Base-by-base conservation (phyloP, 2,329 filamentous ascomycete genomes). In the Gnomoniopsis sp. region DNA sequence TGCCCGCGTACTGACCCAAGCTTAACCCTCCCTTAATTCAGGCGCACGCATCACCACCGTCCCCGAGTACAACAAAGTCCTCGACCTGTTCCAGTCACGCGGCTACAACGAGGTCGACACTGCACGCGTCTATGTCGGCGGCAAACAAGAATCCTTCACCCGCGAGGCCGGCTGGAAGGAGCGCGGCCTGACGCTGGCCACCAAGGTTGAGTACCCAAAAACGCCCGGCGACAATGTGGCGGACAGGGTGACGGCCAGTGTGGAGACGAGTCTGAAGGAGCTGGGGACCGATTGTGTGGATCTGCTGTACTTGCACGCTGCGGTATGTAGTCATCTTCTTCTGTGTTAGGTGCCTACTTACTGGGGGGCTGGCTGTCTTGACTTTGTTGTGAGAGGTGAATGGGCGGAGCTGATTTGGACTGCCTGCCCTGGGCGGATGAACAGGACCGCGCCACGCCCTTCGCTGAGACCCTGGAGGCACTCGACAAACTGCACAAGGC, bases 401-500 rank as follows among this genome's bases (percentile, higher is more conserved):
- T n/a, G n/a, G n/a, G n/a, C n/a, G n/a, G n/a, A n/a, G n/a, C n/a
- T n/a, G n/a, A n/a, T n/a, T n/a, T n/a, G n/a, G n/a, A n/a, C n/a
- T n/a, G n/a, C n/a, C n/a, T n/a, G n/a, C n/a, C n/a, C n/a, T n/a
- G 33, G 59, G 58, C 17, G 57, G 62, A n/a, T 66, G 15, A 14
- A 11, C 46, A 61, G 68, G 82, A 86, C 68, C 83, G 88, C 12
- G 83, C 79, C 1, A 82, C 88, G 1, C 89, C 88, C 0, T 96
- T 96, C 67, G 85, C 85, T 8, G 88, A 95, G 72, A 95, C 92
- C 0, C 79, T 96, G 19, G 83, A 86, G 66, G 89, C 88, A 4
- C 79, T 92, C 60, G 84, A 96, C 71, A 86, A 91, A 73, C 76
- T 96, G 53, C 90, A 96, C 78, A 90, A 91, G 73, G 84, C 89